Base-by-base conservation (phyloP, 352 stramenopile species). In the Phytophthora sojae region DNA sequence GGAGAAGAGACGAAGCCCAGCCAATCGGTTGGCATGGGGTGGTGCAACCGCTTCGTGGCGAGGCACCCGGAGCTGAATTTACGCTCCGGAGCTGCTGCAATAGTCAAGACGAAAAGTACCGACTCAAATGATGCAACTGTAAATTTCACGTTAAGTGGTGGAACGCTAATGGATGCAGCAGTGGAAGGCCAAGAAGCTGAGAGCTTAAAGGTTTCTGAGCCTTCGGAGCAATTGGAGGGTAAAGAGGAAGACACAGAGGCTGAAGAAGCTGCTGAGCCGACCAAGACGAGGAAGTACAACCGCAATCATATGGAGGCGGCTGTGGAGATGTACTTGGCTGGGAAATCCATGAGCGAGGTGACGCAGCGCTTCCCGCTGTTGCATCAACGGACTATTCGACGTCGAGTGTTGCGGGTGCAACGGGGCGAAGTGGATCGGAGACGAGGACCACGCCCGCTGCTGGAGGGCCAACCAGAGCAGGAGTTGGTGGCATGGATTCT, bases 11-110 rank as follows among this genome's bases (percentile, higher is more conserved):
- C 21, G 53, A 63, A 57, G 19, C 15, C 29, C 23, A 53, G 26
- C 5, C 64, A 51, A 59, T 25, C 26, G 6, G 19, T 74, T 12
- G 67, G 67, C 11, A 53, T 74, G 47, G 60, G 67, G 14, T 74
- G 67, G 67, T 74, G 67, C 60, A 74, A 74, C 37, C 67, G 60
- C 67, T 74, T 74, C 45, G 52, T 69, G 4, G 49, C 60, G 17
- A 59, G 67, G 9, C 55, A 74, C 23, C 26, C 60, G 1, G 67
- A 44, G 19, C 60, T 74, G 21, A 74, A 44, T 61, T 56, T 74
- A 25, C 67, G 67, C 49, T 51, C 30, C 15, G 60, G 60, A 11
- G 21, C 35, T 37, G 1, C 17, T 15, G 23, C 35, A 29, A 21
- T 44, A 29, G 9, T 19, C 39, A 30, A 44, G 32, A 49, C n/a